Base-by-base conservation (phyloP, 2,329 filamentous ascomycete genomes). In the Aspergillus eucalypticola region DNA sequence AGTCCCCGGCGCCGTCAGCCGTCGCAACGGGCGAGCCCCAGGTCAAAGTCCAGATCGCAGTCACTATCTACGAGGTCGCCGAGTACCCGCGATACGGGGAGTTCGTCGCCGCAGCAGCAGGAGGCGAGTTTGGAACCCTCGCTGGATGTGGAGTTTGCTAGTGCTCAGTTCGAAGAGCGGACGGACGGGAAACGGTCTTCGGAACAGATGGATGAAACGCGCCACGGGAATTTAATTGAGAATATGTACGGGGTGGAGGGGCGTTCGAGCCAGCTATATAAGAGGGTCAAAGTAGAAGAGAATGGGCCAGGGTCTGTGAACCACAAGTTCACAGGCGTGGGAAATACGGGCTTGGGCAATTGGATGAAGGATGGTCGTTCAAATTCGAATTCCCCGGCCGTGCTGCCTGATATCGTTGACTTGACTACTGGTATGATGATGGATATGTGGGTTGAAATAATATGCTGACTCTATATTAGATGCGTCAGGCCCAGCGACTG, bases 241-340 rank as follows among this genome's bases (percentile, higher is more conserved):
- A 84, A 86, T 32, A 82, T 92, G 72, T 91, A 93, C 72, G 88
- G 89, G 65, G 85, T 96, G 13, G 84, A 90, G 65, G 83, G 88
- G 54, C 89, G 92, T 25, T 79, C 81, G 67, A 79, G 70, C 63
- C 81, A 73, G 70, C 86, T 90, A 19, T 78, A 82, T 27, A 94
- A 94, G 76, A 87, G 87, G 54, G 78, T 86, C 56, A 92, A 87
- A 71, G 75, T 84, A 41, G 64, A 72, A 8, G 78, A 82, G 13
- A 71, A 76, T 19, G 72, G 79, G 17, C 68, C 76, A 21, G 75
- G 75, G 41, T 81, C 79, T 56, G 71, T 73, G 2, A 41, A 32
- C 8, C 44, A 38, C 39, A 72, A 74, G 2, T 83, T 84, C 69
- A 73, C 72, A 53, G 80, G 76, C 53, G 75, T 79, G 46, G 82